Base-by-base conservation (phyloP, 1,139 yeast genomes). In the Candida sp. region DNA sequence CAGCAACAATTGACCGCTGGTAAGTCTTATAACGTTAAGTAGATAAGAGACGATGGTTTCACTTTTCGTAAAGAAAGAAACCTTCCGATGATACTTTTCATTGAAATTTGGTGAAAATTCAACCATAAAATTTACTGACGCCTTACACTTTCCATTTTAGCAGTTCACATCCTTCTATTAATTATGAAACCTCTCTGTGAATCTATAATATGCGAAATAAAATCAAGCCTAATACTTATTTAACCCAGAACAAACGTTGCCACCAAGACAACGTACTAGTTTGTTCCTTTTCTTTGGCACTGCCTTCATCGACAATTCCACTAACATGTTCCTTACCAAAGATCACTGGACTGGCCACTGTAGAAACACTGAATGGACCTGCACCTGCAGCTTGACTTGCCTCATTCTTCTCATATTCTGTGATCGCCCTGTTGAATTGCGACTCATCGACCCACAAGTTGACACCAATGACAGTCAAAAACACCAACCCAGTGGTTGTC, bases 401-500 rank as follows among this genome's bases (percentile, higher is more conserved):
- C 17, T 34, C 39, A 7, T 42, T 34, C 34, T 42, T 34, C 25
- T 42, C 47, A 22, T 47, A 44, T n/a, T 47, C 49, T 3, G 46
- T 30, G 26, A 47, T 44, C 25, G 46, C 46, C 22, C 30, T 39
- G 26, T n/a, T 30, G 27, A 42, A 46, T 4, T 41, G 35, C 7
- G 47, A 35, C 22, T 63, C 68, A 28, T 60, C 68, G 9, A 66
- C 50, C 57, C 58, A 63, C 45, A 64, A 61, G 55, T 71, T 66
- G 28, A 72, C 49, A 0, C 71, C 72, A 8, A 73, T 59, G 49
- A 75, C 61, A 3, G 63, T 52, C 27, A 68, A 52, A 48, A 73
- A 68, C 2, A 72, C 63, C 7, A 66, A 68, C 6, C 78, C 79
- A 1, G 75, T 58, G 4, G 70, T 54, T 3, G 78, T 76, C 46